A percentile compares a stretch with the other conserved stretches of the same genome.
Evolutionary conservation across 129 eudicot genomes (phyloP).

Genomic region (Scalesia atractyloides): DNA sequence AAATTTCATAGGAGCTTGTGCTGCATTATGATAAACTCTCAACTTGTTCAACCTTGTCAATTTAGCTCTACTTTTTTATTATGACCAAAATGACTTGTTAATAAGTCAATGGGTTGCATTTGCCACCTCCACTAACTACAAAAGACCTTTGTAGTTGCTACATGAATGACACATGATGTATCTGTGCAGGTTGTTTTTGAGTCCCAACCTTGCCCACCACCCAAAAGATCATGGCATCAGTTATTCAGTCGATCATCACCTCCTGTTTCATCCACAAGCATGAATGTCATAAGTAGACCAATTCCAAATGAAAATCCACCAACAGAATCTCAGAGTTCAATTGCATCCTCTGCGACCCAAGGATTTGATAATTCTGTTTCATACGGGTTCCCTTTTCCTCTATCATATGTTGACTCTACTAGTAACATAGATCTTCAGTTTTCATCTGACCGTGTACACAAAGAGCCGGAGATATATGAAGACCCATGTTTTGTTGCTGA

Average conservation of each 20-base stretch:
- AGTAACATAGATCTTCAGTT: conserved; percentile 32
- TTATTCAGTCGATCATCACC: conserved; percentile 65
- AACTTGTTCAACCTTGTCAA: background rate
- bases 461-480: conserved; percentile 70
- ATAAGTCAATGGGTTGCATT: background rate
- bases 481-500: conserved; percentile 87
- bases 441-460: conserved; percentile 46
- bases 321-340: conserved; percentile 53
- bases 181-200: conserved; percentile 61
- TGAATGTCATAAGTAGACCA: conserved; percentile 68
- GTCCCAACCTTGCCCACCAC: conserved; percentile 66
- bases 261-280: conserved; percentile 42
- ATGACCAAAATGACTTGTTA: background rate
- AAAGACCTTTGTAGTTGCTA: background rate
- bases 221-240: conserved; percentile 92
- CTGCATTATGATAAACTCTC: background rate
- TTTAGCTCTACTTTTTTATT: background rate
- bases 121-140: background rate
- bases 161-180: background rate
- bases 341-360: conserved; percentile 38
- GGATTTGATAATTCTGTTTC: conserved; percentile 61
- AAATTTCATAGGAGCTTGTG: background rate
- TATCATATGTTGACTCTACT: conserved; percentile 29
- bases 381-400: conserved; percentile 55
- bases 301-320: conserved; percentile 55